Conservation (phyloP, 2,329 filamentous ascomycete species). For the Neofusicoccum parvum region DNA sequence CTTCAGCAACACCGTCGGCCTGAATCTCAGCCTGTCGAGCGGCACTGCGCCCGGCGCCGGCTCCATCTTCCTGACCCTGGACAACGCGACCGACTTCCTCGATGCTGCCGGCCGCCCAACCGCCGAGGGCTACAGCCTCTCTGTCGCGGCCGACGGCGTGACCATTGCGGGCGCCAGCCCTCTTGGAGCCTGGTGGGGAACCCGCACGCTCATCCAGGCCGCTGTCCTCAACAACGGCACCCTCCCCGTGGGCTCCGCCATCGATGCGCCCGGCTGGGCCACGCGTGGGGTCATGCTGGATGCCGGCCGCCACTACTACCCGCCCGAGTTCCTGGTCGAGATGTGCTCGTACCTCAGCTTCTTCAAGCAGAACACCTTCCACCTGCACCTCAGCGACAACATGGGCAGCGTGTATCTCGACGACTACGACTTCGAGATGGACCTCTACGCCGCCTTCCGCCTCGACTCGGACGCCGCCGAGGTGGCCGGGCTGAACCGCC, state of each 20-base stretch:
- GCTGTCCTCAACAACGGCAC: constrained; percentile 44
- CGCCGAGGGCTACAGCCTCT: constrained; percentile 52
- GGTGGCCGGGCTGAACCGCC: constrained; percentile 52
- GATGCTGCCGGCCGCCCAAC: constrained; percentile 49
- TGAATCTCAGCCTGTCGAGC: neutral
- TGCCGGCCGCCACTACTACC: constrained; percentile 59
- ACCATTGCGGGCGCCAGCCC: constrained; percentile 56
- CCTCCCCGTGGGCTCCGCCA: constrained; percentile 46
- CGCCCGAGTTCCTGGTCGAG: constrained; percentile 57
- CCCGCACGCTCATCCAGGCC: constrained; percentile 57
- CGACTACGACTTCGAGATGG: constrained; percentile 51
- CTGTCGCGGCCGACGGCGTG: constrained; percentile 36
- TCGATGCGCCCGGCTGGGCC: constrained; percentile 53
- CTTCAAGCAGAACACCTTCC: constrained; percentile 63
- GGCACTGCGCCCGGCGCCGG: neutral
- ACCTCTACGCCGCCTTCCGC: constrained; percentile 59
- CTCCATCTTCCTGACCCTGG: constrained; percentile 52
- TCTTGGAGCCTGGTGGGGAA: constrained; percentile 62
- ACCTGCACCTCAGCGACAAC: constrained; percentile 62
- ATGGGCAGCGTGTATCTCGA: constrained; percentile 37
- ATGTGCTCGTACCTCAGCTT: constrained; percentile 63
- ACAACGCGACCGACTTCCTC: constrained; percentile 42
- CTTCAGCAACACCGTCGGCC: constrained; percentile 27
- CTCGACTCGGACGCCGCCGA: constrained; percentile 53
- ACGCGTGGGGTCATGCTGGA: constrained; percentile 48